Conservation (phyloP, 108 stramenopile species). For the Discostella pseudostelligera region DNA sequence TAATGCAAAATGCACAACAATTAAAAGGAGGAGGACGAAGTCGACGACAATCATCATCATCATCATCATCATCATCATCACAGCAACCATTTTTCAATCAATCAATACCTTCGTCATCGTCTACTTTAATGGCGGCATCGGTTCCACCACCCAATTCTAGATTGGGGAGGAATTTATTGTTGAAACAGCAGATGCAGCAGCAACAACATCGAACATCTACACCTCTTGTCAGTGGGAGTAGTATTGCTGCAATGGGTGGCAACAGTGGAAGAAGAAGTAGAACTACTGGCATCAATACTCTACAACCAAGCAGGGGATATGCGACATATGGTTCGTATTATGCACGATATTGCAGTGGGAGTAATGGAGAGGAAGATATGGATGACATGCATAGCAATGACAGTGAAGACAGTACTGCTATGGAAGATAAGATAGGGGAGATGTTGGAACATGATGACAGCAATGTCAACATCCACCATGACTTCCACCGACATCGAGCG, state of each 20-base stretch:
- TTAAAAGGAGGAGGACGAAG: too few relatives aligned
- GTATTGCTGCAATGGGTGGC: too few relatives aligned
- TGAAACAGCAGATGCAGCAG: constrained; percentile 1
- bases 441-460: background rate
- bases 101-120: background rate
- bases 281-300: background rate
- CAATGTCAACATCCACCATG: background rate
- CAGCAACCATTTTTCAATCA: too few relatives aligned
- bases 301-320: constrained; percentile 3
- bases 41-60: too few relatives aligned
- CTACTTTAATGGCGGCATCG: constrained; percentile 20
- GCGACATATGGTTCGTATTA: constrained; percentile 14
- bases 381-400: background rate
- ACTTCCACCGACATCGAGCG: background rate
- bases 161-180: constrained; percentile 9
- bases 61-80: too few relatives aligned
- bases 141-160: constrained; percentile 31
- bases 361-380: background rate
- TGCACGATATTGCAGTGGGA: constrained; percentile 4
- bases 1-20: too few relatives aligned
- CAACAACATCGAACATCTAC: background rate
- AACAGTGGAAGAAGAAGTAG: background rate
- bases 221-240: too few relatives aligned
- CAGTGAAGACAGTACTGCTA: background rate
- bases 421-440: background rate